Base-by-base conservation (phyloP, 768 basidiomycete species). In the Boletus tylopilopsis region DNA sequence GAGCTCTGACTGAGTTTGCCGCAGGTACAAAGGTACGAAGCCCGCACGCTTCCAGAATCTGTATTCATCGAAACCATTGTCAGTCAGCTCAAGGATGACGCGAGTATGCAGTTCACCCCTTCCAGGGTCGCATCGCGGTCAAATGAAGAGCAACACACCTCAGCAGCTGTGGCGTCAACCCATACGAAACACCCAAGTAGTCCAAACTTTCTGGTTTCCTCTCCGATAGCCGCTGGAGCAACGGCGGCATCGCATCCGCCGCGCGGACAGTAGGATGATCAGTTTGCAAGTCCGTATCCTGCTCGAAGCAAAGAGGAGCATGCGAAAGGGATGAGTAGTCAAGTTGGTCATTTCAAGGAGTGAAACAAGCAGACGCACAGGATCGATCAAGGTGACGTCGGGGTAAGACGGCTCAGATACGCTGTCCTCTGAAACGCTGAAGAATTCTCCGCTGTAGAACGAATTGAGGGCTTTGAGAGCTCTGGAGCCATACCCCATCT, bases 401-500 rank as follows among this genome's bases (percentile, higher is more conserved):
- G 84, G 81, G 64, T 91, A 87, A 7, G 75, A 69, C 30, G 76
- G 74, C 49, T 82, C 82, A 18, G 55, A 35, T 16, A 49, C 47
- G 9, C 68, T 63, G 53, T 66, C 61, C 67, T 97, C 96, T 58
- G 92, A 84, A 18, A 97, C 66, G 59, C 85, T 90, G 71, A 91
- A 86, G 61, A 90, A 84, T 67, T 98, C 93, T 18, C 95, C 96
- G 53, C 85, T 87, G 70, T 93, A 98, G 70, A 92, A 98, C 13
- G 86, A 76, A 61, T 93, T 91, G 42, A 99, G 75, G 0, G 85
- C 83, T 54, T 94, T 79, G 42, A 99, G 69, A 2, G 96, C 91
- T 34, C 93, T 79, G 18, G 88, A 83, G 6, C 96, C 96, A 63
- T 98, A 98, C 11, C 96, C 95, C 94, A 97, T 98, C 91, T 95